Base-by-base conservation (phyloP, 176 grass and related monocot species). In the Tuctoria greenei region DNA sequence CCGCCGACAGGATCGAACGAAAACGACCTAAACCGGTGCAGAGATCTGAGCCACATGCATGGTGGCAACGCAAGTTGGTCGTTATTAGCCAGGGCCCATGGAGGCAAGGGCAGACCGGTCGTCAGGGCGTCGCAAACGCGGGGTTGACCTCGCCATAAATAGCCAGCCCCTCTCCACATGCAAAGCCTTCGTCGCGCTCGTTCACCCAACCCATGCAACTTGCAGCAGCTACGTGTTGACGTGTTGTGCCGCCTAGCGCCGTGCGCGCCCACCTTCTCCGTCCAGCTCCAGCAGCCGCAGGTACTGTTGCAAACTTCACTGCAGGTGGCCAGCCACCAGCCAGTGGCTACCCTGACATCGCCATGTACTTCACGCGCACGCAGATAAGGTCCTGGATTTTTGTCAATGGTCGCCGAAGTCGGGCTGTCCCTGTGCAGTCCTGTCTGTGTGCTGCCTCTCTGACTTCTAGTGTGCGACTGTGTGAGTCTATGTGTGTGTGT, bases 371-470 rank as follows among this genome's bases (percentile, higher is more conserved):
- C 16, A 42, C n/a, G 47, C 40, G 66, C 43, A n/a, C 40, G 66
- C 43, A n/a, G 13, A 27, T 8, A 57, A 37, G 24, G 64, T 50
- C 41, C 37, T 14, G 20, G 21, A 5, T 8, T 16, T 71, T 60
- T 40, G 84, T 86, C 84, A 77, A 66, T 69, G 66, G 84, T 86
- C 58, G 16, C 47, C 67, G 12, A 87, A 82, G 65, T 77, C 31
- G 39, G 77, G 56, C 78, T 61, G 44, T 54, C 62, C n/a, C 15
- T 61, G 65, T 14, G 10, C 46, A 46, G 6, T 18, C 45, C 16
- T 31, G n/a, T 58, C 28, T 16, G 7, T 28, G 49, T 66, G 67
- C 46, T 68, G 52, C 64, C 34, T 45, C 42, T 56, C 2, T 58
- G 10, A 34, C 31, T 16, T 34, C 2, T 3, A 6, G 24, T 21